Evolutionary conservation across 768 basidiomycete species (phyloP), one percentile per base, ranked within the genome.

Genomic region (Epithele typhae): DNA sequence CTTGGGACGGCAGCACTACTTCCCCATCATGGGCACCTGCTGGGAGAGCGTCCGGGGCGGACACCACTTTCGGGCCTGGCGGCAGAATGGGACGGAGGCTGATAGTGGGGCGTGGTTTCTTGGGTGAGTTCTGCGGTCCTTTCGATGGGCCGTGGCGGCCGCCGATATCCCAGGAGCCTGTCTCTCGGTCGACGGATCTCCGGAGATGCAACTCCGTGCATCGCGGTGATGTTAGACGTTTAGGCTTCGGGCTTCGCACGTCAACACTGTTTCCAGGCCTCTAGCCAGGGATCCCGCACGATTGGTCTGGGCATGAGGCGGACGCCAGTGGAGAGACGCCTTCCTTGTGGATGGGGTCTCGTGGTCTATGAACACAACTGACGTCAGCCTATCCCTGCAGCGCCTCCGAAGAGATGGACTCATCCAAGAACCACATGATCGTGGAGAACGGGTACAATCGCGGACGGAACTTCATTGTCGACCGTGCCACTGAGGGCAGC

Each of bases 61-160:
- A 2, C 83, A 92, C 47, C 92, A 93, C 60, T 93, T 88, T 58
- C 77, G 90, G 40, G 88, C 88, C 7, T 93, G 90, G 90, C 82
- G 80, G 59, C 90, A 93, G 72, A 89, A 91, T 54, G 90, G 88
- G 3, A 81, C 84, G 0, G 58, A 69, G 15, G 87, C 77, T 0
- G 69, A 82, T 56, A 84, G 78, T 39, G 79, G 84, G 1, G 90
- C 90, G 7, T 92, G 90, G 90, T 92, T 92, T 58, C 69, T 93
- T 9, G 89, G 79, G 87, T 85, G 59, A 34, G 79, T 70, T 17
- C 18, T 48, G 25, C 15, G 17, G 14, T 11, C 21, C 30, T 3
- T 25, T 36, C 9, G 9, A 7, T 36, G 9, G 35, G 27, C 7
- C 27, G n/a, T n/a, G n/a, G n/a, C n/a, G n/a, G n/a, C n/a, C n/a